Base-by-base conservation (phyloP, 371 early-diverging fungal species). In the Catenaria anguillulae region DNA sequence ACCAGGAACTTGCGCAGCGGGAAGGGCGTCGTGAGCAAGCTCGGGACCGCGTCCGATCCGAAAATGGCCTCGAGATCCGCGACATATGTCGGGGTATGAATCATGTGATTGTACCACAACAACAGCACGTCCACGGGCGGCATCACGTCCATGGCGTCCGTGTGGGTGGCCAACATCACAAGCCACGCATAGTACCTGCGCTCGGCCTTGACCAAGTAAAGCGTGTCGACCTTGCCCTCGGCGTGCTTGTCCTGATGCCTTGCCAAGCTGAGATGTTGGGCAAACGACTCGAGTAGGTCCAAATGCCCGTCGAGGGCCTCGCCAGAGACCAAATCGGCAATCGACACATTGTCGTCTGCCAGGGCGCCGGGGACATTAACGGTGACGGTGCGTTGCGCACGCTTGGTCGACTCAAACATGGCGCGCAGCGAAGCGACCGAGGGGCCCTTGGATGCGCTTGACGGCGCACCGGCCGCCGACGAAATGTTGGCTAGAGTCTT, bases 61-160 rank as follows among this genome's bases (percentile, higher is more conserved):
- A 56, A 56, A 56, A 36, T 35, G 23, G n/a, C 34, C 0, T 24
- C 35, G 23, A 56, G 12, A 12, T 56, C 56, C 33, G 24, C 23
- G 56, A 23, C 24, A 33, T 56, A 56, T 19, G 34, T 40, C 35
- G 56, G 35, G 13, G 29, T 12, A 31, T 56, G 56, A 23, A 33
- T 56, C 56, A 56, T 56, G 40, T 56, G 56, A 13, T 56, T 35
- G 56, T 56, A 56, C 56, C 56, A 56, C 23, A 56, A 24, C 56
- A 56, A 33, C 40, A 56, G 56, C 34, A 56, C 40, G 40, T 40
- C 56, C n/a, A 56, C 56, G 35, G 56, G 56, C 4, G 56, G 56
- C 36, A 56, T 19, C 23, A 40, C n/a, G 2, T n/a, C 17, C 8
- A 12, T 24, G 26, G 26, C 35, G 5, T 56, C 12, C 23, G 23